Base-by-base conservation (phyloP, 2,329 filamentous ascomycete species). In the Ilyonectria robusta region DNA sequence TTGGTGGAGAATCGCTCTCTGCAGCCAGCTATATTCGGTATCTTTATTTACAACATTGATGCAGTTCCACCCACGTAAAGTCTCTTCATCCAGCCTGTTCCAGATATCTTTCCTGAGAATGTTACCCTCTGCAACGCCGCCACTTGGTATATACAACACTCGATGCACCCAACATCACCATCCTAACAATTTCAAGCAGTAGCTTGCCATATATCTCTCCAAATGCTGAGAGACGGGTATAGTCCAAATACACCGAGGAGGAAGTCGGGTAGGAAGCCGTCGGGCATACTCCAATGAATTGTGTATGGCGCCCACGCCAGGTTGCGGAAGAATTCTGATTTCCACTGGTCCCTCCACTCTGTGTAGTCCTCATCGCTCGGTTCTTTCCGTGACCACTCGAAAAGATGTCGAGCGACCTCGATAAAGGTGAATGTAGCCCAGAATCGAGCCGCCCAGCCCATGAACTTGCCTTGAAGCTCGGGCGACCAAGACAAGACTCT, bases 261-360 rank as follows among this genome's bases (percentile, higher is more conserved):
- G n/a, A 63, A 37, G 15, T 67, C 65, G 5, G 65, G 60, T 4
- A 67, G 23, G 8, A 48, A 55, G 3, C 65, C 65, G 2, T 67
- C 48, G 1, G 65, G 42, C 11, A 67, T 50, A 17, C 61, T 67
- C 65, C 59, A 67, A 37, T 67, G 65, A 31, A 63, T 40, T 23
- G 65, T 57, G 26, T 63, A 40, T 4, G 60, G 54, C 11, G 46
- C 33, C 65, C 65, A 67, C 6, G 65, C 54, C 17, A 67, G 13
- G 9, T 67, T 67, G 0, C 62, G 65, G 7, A 50, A n/a, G 17
- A 67, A 54, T 8, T 63, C 60, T 11, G 48, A 59, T 40, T 44
- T 51, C 60, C 60, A 63, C 19, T 63, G 31, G 6, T 56, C 21
- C 31, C 42, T 59, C 64, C 64, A 63, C n/a, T 62, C 48, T 2